phyloP scores from a whole-genome alignment of 371 early-diverging fungal species.

The Saksenaea vasiformis region DNA sequence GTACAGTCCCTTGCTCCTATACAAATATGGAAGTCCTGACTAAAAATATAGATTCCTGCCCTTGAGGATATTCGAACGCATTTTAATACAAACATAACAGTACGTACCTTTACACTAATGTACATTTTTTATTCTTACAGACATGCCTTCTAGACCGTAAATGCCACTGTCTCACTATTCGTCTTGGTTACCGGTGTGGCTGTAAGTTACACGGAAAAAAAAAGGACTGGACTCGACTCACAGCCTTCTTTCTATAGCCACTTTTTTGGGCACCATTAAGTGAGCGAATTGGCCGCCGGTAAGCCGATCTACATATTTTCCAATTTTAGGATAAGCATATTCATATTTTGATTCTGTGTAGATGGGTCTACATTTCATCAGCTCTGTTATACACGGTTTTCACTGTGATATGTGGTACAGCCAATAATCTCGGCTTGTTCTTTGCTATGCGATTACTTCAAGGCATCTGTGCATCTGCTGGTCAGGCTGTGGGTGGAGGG shows the following conservation, averaged over 20 bases:
- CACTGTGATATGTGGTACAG: slow-evolving; percentile 36
- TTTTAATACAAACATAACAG: slow-evolving; percentile 16
- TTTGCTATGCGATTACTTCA: slow-evolving; percentile 42
- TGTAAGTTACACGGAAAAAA: slow-evolving; percentile 8
- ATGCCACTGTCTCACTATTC: slow-evolving; percentile 23
- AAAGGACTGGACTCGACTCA: not conserved
- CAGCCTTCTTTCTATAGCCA: slow-evolving; percentile 20
- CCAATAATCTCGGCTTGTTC: slow-evolving; percentile 30
- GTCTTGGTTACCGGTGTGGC: slow-evolving; percentile 18
- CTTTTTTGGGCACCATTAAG: slow-evolving; percentile 40
- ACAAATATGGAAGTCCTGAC: not conserved
- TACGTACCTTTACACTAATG: not conserved
- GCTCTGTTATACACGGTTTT: slow-evolving; percentile 32
- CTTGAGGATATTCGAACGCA: slow-evolving; percentile 25
- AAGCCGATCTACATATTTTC: not conserved
- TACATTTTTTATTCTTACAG: not conserved
- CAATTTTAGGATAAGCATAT: not conserved
- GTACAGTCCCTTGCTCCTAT: slow-evolving; percentile 7
- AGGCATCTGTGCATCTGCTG: slow-evolving; percentile 38
- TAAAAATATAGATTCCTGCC: slow-evolving; percentile 34
- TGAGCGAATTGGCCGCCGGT: slow-evolving; percentile 41
- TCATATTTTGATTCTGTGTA: slow-evolving; percentile 3
- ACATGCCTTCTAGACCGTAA: slow-evolving; percentile 10
- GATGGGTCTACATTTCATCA: slow-evolving; percentile 29
- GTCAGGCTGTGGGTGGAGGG: slow-evolving; percentile 46